Evolutionary conservation across 2,329 filamentous ascomycete genomes (phyloP), one percentile per base, ranked within the genome.

Genomic region (Mariannaea elegans): DNA sequence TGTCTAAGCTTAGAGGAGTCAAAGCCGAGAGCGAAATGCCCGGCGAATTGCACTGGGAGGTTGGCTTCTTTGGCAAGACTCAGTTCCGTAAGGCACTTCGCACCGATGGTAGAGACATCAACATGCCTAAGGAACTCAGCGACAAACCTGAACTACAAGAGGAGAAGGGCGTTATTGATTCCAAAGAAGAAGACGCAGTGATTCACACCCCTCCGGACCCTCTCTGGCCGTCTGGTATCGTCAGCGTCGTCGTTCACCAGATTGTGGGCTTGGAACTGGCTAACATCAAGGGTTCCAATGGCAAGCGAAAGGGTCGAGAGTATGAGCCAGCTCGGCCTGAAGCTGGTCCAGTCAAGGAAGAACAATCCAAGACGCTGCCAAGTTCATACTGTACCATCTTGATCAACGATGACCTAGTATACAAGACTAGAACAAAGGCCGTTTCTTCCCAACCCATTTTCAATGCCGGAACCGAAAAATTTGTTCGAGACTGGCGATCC

Each of bases 381-480:
- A 97, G 90, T 62, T 92, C 92, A 36, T 99, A 99, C 78, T 97
- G 94, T 79, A 97, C 93, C 1, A 94, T 99, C 54, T 78, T 95
- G 10, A 83, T 91, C 75, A 97, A 97, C 67, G 94, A 98, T 71
- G 88, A 96, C 69, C 78, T 97, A 67, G 86, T 93, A 16, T 98
- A 97, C 81, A 93, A 94, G 72, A 98, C 94, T n/a, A 87, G 95
- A 71, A 87, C 92, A 32, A 98, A 99, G 81, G 94, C 94, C 4
- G 91, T 97, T 7, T 96, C 91, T 32, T 96, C 92, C 51, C 94
- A 96, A 74, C 95, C 95, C 2, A 97, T 98, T 65, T 98, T 97
- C 84, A 97, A 98, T 69, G 94, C 95, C 3, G 94, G 94, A 60
- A 97, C 94, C 0, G 95, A 99, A 73, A 87, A 90, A 12, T 98